Evolutionary conservation across 2,329 filamentous ascomycete genomes (phyloP), one percentile per base, ranked within the genome.

Genomic region (Ophiostoma himal-ulmi): DNA sequence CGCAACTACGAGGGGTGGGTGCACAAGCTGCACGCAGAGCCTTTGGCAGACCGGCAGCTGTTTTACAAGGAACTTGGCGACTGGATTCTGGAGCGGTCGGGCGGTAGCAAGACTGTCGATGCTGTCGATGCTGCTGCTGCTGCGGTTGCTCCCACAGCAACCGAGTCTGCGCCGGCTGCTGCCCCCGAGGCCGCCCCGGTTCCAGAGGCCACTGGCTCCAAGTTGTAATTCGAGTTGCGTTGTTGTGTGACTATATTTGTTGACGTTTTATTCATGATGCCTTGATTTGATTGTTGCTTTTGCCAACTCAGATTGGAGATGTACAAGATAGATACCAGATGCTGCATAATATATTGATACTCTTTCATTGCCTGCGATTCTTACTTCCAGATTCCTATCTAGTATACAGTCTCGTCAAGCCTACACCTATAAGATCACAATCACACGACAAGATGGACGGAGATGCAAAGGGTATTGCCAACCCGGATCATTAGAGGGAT

Each of bases 1-100:
- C 90, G 87, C 81, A 80, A 83, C 26, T 97, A 95, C 78, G 87
- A 91, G 39, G 93, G 91, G 11, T 91, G 86, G 77, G 93, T 88
- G 78, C 94, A 97, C 80, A 90, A 91, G 80, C 78, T 91, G 73
- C 89, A 91, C 77, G 81, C 84, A 0, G 89, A 91, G 71, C 77
- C 71, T 1, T 75, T 74, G 68, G 73, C 81, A 10, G 84, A 82
- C 71, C 84, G 82, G 76, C 82, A 85, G 70, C 81, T 83, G 73
- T 87, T 85, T 73, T 82, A 81, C 70, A 83, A 83, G 69, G 88
- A 92, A 76, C 82, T 92, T 5, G 83, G 81, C 3, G 83, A 86
- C 71, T 93, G 90, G 89, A 87, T 93, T 70, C 76, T 91, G 72
- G 82, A 82, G 74, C 80, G 83, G 70, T 44, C 73, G 60, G 74